Percentiles rank a stretch among this genome's conserved stretches.
Conservation (phyloP, 305 asterid genomes). For the Ruellia speciosa region DNA sequence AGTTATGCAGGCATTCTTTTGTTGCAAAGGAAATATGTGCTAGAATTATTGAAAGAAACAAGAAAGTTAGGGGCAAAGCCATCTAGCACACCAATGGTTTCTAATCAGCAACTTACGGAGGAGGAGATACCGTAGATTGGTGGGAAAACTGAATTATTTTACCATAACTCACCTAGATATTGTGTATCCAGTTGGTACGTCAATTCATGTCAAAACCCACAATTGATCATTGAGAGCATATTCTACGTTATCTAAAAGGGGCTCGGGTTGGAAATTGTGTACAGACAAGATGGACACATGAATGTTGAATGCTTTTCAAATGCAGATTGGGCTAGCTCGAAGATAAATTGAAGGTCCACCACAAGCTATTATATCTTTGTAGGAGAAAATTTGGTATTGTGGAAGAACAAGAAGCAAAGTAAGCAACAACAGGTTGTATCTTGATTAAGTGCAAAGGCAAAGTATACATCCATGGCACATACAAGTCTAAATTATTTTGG, state of each 20-base stretch:
- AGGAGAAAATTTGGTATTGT: background rate
- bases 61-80: background rate
- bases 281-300: no score
- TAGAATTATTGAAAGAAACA: background rate
- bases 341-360: background rate
- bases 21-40: background rate
- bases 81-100: no score
- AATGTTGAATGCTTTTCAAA: background rate
- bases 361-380: background rate
- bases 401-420: background rate
- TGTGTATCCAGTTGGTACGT: background rate
- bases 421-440: background rate
- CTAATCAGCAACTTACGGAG: no score
- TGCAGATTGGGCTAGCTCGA: background rate
- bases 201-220: background rate
- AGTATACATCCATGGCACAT: no score
- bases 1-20: no score
- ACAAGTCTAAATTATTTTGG: no score
- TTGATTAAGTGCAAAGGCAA: no score
- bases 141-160: background rate
- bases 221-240: background rate
- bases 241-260: no score
- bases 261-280: background rate
- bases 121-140: background rate
- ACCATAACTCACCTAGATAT: background rate